phyloP scores from a whole-genome alignment of 352 stramenopile genomes.

The Phytophthora foliorum region DNA sequence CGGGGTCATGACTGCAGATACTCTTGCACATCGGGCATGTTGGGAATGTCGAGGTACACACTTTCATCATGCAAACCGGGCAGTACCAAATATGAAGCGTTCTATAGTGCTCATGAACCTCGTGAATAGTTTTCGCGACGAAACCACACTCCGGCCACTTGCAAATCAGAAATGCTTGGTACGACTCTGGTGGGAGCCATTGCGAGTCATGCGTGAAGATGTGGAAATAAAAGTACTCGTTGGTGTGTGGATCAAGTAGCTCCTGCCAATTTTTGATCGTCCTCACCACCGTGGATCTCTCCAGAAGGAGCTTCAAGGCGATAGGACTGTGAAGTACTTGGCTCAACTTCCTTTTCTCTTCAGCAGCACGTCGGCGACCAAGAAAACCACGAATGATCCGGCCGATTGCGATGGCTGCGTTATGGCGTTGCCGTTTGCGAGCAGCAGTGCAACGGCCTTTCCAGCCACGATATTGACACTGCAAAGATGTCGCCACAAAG shows the following conservation, averaged over 20 bases:
- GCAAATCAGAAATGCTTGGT: constrained; percentile 68
- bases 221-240: constrained; percentile 91
- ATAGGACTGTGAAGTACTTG: constrained; percentile 79
- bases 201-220: constrained; percentile 84
- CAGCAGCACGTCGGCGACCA: constrained; percentile 49
- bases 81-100: constrained; percentile 79
- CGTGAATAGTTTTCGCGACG: constrained; percentile 64
- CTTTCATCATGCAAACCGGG: constrained; percentile 76
- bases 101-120: constrained; percentile 82
- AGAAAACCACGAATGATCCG: constrained; percentile 65
- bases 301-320: constrained; percentile 72
- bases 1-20: constrained; percentile 64
- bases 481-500: constrained; percentile 77
- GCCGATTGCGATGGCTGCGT: constrained; percentile 68
- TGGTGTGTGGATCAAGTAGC: constrained; percentile 80
- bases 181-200: constrained; percentile 77
- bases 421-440: constrained; percentile 43
- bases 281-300: constrained; percentile 69
- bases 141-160: constrained; percentile 71
- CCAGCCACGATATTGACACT: constrained; percentile 73
- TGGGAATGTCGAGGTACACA: constrained; percentile 75
- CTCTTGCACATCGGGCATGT: constrained; percentile 70
- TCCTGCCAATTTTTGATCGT: constrained; percentile 84
- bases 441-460: constrained; percentile 53
- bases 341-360: constrained; percentile 54